Percentiles rank a stretch among this genome's conserved stretches.
Evolutionary conservation across 2,329 filamentous ascomycete species (phyloP).

Genomic region (Penicillium sp.): DNA sequence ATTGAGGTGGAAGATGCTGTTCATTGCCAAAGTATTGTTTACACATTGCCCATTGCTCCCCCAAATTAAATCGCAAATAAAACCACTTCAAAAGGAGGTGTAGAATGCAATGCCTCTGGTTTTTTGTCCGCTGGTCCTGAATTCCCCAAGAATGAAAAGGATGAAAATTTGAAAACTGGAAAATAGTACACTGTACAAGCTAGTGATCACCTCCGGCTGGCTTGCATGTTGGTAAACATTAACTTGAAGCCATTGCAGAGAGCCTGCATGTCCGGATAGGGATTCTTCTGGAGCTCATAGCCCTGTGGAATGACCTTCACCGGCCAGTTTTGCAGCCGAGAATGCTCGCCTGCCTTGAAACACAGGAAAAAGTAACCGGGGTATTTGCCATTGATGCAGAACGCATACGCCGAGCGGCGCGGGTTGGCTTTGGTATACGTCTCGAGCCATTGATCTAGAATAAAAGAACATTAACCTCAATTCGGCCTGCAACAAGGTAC

Average conservation of each 20-base stretch:
- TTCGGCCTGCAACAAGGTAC: too few relatives aligned
- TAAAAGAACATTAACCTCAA: conserved; percentile 4
- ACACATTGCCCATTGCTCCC: conserved; percentile 14
- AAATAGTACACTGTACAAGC: conserved; percentile 24
- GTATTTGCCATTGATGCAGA: conserved; percentile 87
- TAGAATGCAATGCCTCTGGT: conserved; percentile 13
- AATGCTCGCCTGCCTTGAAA: conserved; percentile 82
- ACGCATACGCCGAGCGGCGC: conserved; percentile 85
- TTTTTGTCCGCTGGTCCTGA: conserved; percentile 5
- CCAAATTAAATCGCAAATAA: conserved; percentile 12
- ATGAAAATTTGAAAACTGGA: conserved; percentile 1
- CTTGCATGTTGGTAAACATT: conserved; percentile 62
- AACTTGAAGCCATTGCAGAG: conserved; percentile 97
- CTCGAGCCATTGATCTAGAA: conserved; percentile 81
- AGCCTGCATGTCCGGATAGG: conserved; percentile 90
- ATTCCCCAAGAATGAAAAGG: background rate
- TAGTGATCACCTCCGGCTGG: conserved; percentile 24
- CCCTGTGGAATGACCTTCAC: conserved; percentile 90
- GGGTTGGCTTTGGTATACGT: conserved; percentile 97
- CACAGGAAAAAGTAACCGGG: conserved; percentile 93
- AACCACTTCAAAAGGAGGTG: background rate
- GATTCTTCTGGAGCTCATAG: conserved; percentile 80
- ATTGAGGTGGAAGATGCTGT: too few relatives aligned
- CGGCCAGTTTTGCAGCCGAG: conserved; percentile 68
- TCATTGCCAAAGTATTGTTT: conserved; percentile 16